phyloP scores from a whole-genome alignment of 805 yeast genomes.

The Sugiyamaella boreocaroliniensis region DNA sequence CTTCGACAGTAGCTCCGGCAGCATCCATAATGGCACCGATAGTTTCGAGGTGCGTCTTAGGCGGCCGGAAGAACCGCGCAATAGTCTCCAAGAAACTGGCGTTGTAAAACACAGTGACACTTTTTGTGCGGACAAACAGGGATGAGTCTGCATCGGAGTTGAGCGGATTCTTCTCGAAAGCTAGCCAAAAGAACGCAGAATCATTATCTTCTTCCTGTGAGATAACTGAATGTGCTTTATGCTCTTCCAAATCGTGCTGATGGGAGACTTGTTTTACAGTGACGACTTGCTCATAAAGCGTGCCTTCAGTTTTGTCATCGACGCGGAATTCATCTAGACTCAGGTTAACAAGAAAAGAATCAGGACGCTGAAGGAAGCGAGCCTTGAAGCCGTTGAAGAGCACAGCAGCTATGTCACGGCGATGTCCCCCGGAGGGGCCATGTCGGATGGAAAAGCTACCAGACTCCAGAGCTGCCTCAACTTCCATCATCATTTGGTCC shows the following conservation, averaged over 20 bases:
- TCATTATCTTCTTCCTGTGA: neutral
- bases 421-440: constrained; percentile 31
- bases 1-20: constrained; percentile 92
- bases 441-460: constrained; percentile 68
- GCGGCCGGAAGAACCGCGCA: constrained; percentile 74
- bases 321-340: constrained; percentile 75
- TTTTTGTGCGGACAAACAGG: constrained; percentile 63
- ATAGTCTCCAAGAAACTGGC: constrained; percentile 75
- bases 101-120: constrained; percentile 87
- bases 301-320: constrained; percentile 75
- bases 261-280: constrained; percentile 58
- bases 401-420: constrained; percentile 59
- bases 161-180: constrained; percentile 81
- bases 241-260: constrained; percentile 30
- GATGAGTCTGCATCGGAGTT: constrained; percentile 79
- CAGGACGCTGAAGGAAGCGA: constrained; percentile 68
- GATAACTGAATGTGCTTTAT: constrained; percentile 8
- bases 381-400: constrained; percentile 76
- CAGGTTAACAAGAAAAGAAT: constrained; percentile 65
- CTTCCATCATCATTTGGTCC: constrained; percentile 60
- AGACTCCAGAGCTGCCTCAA: constrained; percentile 59
- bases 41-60: constrained; percentile 77
- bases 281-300: constrained; percentile 81
- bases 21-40: constrained; percentile 87
- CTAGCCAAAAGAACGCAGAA: constrained; percentile 70